phyloP scores from a whole-genome alignment of 2,329 filamentous ascomycete genomes.

The Trichophyton schoenleinii region DNA sequence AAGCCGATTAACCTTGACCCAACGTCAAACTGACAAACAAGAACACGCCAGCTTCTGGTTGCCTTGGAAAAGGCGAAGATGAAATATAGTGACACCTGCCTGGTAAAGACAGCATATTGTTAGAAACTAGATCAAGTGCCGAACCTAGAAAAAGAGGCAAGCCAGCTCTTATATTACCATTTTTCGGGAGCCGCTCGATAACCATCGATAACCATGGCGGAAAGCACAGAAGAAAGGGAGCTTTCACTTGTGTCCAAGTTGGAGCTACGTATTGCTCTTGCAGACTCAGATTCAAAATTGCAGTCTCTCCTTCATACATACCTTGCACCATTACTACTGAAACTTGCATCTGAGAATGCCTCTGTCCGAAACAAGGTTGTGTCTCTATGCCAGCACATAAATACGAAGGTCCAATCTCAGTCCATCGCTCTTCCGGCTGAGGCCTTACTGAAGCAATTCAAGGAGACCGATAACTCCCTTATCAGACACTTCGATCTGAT shows the following conservation, averaged over 20 bases:
- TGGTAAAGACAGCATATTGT: background rate
- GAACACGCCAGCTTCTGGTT: background rate
- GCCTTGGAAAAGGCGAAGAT: background rate
- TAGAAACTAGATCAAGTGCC: background rate
- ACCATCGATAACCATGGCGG: constrained; percentile 13
- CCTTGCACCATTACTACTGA: constrained; percentile 69
- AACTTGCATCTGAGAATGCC: constrained; percentile 68
- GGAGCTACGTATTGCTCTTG: constrained; percentile 69
- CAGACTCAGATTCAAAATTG: constrained; percentile 73
- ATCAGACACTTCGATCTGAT: constrained; percentile 79
- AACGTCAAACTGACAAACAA: background rate
- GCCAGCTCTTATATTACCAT: background rate
- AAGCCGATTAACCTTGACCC: background rate
- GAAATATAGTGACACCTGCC: background rate
- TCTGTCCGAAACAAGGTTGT: constrained; percentile 71
- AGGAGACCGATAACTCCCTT: constrained; percentile 57
- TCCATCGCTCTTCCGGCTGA: constrained; percentile 69
- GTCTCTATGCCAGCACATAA: constrained; percentile 59
- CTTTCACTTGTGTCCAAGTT: constrained; percentile 72
- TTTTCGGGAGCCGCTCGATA: background rate
- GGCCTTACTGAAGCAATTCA: constrained; percentile 81
- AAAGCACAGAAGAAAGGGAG: constrained; percentile 45
- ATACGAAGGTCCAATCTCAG: constrained; percentile 48
- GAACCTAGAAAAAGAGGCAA: background rate
- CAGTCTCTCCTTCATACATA: constrained; percentile 66